Conservation (phyloP, 73 alveolate genomes). For the Tetrahymena thermophila region DNA sequence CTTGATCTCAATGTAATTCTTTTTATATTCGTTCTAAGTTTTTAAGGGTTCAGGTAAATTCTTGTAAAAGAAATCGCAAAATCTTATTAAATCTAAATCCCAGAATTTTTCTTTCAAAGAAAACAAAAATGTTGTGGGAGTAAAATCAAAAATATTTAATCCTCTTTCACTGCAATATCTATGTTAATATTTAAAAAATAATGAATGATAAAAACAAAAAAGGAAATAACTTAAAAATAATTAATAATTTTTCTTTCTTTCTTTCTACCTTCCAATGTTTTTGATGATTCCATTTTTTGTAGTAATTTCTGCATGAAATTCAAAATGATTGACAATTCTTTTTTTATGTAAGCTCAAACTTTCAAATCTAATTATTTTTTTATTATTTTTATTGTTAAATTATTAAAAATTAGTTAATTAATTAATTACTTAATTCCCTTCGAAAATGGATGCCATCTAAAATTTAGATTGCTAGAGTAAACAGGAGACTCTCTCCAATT, state of each 20-base stretch:
- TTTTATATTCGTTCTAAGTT: neutral
- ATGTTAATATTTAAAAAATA: neutral
- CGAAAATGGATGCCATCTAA: slow-evolving; percentile 30
- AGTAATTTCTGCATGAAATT: slow-evolving; percentile 78
- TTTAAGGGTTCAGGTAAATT: slow-evolving; percentile 17
- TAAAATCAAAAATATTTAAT: slow-evolving; percentile 1
- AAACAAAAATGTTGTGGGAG: slow-evolving; percentile 43
- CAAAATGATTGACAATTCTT: slow-evolving; percentile 87
- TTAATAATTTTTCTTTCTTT: too few species aligned
- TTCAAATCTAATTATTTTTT: neutral
- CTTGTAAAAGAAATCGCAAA: slow-evolving; percentile 31
- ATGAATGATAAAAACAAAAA: neutral
- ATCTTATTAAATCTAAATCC: slow-evolving; percentile 10
- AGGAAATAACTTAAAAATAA: neutral
- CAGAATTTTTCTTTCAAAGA: slow-evolving; percentile 13
- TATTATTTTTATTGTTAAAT: neutral
- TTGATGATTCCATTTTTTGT: slow-evolving; percentile 81
- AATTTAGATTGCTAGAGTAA: neutral
- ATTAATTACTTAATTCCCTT: slow-evolving; percentile 23
- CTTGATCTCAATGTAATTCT: slow-evolving; percentile 13
- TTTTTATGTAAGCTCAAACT: slow-evolving; percentile 22
- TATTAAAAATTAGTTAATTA: neutral
- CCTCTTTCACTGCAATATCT: neutral
- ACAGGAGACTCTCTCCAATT: neutral
- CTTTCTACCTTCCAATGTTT: slow-evolving; percentile 44